phyloP scores from a whole-genome alignment of 495 filamentous ascomycete genomes.

The Aspergillus hancockii region DNA sequence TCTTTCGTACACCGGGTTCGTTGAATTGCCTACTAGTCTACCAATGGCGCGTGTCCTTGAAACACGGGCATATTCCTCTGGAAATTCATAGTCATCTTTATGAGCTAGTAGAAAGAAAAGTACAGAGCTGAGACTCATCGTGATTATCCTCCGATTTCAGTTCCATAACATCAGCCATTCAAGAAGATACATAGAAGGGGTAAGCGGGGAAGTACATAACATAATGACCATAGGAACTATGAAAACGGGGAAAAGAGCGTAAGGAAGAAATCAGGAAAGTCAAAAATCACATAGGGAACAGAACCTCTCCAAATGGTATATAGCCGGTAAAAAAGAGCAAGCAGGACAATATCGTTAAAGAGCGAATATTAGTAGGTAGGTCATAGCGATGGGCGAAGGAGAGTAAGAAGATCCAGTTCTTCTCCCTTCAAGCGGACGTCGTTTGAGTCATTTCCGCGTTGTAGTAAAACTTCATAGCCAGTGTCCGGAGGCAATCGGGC shows the following conservation, averaged over 20 bases:
- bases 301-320: conserved; percentile 25
- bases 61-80: background rate
- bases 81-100: conserved; percentile 1
- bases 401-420: conserved; percentile 28
- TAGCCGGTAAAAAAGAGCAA: conserved; percentile 15
- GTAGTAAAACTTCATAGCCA: conserved; percentile 42
- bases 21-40: background rate
- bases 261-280: conserved; percentile 1
- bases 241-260: conserved; percentile 12
- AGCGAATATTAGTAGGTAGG: conserved; percentile 31
- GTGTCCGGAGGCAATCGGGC: conserved; percentile 33
- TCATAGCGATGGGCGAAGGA: conserved; percentile 16
- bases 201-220: background rate
- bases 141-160: background rate
- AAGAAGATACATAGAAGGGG: background rate
- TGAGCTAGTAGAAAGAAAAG: background rate
- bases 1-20: background rate
- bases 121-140: conserved; percentile 8
- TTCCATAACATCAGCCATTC: conserved; percentile 15
- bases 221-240: background rate
- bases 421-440: conserved; percentile 1
- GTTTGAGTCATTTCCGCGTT: background rate
- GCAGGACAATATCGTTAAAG: conserved; percentile 17
- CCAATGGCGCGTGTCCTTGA: background rate
- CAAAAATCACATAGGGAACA: conserved; percentile 9